Evolutionary conservation across 371 early-diverging fungal species (phyloP).

Genomic region (Zopfochytrium polystomum): DNA sequence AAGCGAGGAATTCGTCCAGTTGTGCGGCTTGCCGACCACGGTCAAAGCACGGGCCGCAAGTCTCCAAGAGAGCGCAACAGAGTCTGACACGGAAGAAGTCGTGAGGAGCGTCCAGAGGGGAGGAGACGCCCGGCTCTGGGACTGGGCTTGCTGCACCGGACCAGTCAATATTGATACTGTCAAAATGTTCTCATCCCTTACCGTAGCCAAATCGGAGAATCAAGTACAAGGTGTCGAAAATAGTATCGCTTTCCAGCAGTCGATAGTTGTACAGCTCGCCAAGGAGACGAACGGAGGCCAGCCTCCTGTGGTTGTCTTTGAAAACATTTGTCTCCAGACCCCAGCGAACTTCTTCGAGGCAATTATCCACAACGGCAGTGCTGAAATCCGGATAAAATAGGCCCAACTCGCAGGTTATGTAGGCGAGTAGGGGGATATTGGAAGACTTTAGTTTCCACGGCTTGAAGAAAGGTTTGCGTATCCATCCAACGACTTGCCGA

Average conservation of each 20-base stretch:
- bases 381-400: constrained; percentile 84
- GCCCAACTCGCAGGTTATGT: constrained; percentile 71
- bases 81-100: constrained; percentile 94
- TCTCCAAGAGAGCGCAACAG: constrained; percentile 79
- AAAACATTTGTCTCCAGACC: constrained; percentile 88
- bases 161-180: constrained; percentile 5
- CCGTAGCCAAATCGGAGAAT: constrained; percentile 84
- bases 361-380: constrained; percentile 75
- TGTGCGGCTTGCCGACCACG: constrained; percentile 62
- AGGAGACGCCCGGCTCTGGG: constrained; percentile 61
- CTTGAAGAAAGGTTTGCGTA: constrained; percentile 69
- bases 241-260: constrained; percentile 72
- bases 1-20: constrained; percentile 69
- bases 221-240: constrained; percentile 83
- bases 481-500: constrained; percentile 39
- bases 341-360: constrained; percentile 83
- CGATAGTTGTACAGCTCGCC: constrained; percentile 89
- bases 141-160: constrained; percentile 63
- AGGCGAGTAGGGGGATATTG: constrained; percentile 79
- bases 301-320: constrained; percentile 83
- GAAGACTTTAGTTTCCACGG: constrained; percentile 90
- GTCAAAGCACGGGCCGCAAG: constrained; percentile 84
- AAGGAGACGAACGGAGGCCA: constrained; percentile 76
- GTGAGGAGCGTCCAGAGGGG: constrained; percentile 73
- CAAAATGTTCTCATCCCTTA: neutral